Evolutionary conservation across 177 flowering plant genomes (phyloP).

Genomic region (Tripterygium wilfordii): DNA sequence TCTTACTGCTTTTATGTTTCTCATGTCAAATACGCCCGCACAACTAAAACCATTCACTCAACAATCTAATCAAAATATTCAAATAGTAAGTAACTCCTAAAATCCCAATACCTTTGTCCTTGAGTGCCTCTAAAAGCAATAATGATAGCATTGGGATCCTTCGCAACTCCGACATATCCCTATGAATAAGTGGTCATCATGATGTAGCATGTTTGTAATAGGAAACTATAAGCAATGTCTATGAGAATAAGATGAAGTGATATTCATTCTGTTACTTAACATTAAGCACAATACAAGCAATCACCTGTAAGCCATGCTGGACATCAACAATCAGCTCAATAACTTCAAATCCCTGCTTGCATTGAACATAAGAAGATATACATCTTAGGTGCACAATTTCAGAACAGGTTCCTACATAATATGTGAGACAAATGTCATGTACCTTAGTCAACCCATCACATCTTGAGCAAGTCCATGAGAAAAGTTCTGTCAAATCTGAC

Average conservation of each 20-base stretch:
- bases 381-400: background rate
- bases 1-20: no score
- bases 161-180: conserved; percentile 92
- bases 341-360: conserved; percentile 79
- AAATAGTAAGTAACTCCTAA: no score
- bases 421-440: background rate
- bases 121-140: conserved; percentile 98
- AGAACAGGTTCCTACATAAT: no score
- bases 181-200: no score
- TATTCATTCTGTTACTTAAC: no score
- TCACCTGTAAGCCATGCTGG: conserved; percentile 87
- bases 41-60: no score
- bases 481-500: conserved; percentile 76
- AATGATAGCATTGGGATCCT: conserved; percentile 71
- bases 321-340: conserved; percentile 89
- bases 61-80: no score
- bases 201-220: no score
- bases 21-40: no score
- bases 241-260: no score
- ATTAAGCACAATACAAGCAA: no score
- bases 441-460: conserved; percentile 79
- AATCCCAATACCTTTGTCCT: conserved; percentile 86
- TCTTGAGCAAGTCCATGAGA: conserved; percentile 89
- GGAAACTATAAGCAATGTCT: no score
- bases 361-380: background rate